phyloP scores from a whole-genome alignment of 2,329 filamentous ascomycete genomes.

The Periconia sp. region DNA sequence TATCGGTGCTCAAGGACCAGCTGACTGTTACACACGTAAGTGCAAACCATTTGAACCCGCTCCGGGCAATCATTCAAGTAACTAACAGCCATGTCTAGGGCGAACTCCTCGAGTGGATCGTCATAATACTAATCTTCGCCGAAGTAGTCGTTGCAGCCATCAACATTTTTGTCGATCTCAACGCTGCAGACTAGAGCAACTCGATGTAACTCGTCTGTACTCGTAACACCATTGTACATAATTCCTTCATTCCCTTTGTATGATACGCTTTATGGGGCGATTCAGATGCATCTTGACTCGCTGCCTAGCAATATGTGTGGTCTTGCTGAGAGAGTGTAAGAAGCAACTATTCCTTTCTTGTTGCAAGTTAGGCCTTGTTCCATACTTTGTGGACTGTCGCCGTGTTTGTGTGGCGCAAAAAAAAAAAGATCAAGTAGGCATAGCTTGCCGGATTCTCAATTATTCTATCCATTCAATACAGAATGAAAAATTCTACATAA shows the following conservation, averaged over 20 bases:
- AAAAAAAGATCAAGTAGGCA: no score
- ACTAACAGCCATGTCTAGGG: constrained; percentile 32
- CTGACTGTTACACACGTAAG: constrained; percentile 72
- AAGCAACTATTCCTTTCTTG: no score
- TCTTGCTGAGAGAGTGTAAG: not conserved
- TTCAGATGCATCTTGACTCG: not conserved
- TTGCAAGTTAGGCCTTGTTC: no score
- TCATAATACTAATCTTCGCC: constrained; percentile 92
- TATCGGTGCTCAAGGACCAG: constrained; percentile 94
- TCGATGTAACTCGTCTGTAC: not conserved
- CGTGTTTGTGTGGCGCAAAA: no score
- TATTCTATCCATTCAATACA: no score
- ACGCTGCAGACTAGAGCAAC: constrained; percentile 61
- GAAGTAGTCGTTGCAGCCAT: constrained; percentile 91
- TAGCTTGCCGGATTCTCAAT: no score
- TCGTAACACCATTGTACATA: not conserved
- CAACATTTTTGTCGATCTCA: constrained; percentile 93
- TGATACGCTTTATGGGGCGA: not conserved
- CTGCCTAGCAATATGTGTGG: not conserved
- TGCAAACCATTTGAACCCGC: not conserved
- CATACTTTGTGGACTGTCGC: no score
- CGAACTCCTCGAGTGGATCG: constrained; percentile 59
- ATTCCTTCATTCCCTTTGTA: not conserved
- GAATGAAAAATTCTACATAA: no score
- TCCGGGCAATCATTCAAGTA: not conserved